phyloP scores from a whole-genome alignment of 129 eudicot genomes.

The Flaveria bidentis region DNA sequence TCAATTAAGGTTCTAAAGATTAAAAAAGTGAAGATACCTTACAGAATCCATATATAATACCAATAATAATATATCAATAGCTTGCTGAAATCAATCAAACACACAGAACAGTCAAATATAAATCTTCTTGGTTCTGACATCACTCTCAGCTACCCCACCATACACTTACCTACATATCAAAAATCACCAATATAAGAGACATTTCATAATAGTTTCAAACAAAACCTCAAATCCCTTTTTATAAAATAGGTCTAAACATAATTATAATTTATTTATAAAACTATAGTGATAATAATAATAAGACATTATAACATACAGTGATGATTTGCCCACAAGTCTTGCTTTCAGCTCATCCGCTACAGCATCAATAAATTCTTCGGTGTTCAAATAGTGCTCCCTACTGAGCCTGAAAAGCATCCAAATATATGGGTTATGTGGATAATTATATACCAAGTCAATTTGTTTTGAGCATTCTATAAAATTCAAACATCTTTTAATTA shows the following conservation, averaged over 20 bases:
- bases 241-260: neutral
- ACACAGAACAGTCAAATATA: neutral
- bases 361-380: conserved; percentile 80
- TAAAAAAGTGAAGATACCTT: neutral
- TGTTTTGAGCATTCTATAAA: neutral
- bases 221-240: neutral
- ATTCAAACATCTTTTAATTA: neutral
- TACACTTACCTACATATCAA: conserved; percentile 12
- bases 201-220: neutral
- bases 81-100: neutral
- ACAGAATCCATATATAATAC: neutral
- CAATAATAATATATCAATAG: conserved; percentile 6
- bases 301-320: conserved; percentile 20
- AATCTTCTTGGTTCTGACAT: neutral
- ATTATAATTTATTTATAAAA: neutral
- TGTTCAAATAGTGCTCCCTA: conserved; percentile 61
- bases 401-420: conserved; percentile 22
- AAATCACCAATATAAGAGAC: neutral
- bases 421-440: neutral
- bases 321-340: conserved; percentile 44
- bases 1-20: neutral
- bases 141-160: neutral
- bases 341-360: conserved; percentile 71
- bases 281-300: neutral
- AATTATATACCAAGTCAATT: neutral